These are phyloP conservation scores for Tetrahymena thermophila DNA, from an alignment of 73 alveolate genomes.

Conservation along the genomic window DNA sequence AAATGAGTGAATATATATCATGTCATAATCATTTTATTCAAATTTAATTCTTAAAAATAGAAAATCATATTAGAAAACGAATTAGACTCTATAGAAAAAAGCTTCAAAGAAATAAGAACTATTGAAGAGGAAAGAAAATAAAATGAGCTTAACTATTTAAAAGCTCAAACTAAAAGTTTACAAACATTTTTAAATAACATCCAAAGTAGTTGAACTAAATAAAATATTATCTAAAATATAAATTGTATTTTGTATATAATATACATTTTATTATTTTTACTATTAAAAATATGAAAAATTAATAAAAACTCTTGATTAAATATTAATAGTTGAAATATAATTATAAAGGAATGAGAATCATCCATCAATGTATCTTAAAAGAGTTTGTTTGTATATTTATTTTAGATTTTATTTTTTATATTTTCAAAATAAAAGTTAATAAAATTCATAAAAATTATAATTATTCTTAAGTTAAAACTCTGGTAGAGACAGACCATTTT, in stretches of 20 bases:
- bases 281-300: too few relatives aligned
- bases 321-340: too few relatives aligned
- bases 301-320: too few relatives aligned
- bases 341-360: too few relatives aligned
- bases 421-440: too few relatives aligned
- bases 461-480: too few relatives aligned
- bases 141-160: conserved; percentile 48
- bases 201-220: neutral
- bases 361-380: too few relatives aligned
- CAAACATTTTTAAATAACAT: conserved; percentile 49
- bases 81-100: conserved; percentile 50
- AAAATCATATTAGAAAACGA: conserved; percentile 59
- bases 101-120: conserved; percentile 54
- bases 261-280: neutral
- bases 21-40: neutral
- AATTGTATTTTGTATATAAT: neutral
- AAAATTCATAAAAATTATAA: too few relatives aligned
- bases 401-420: too few relatives aligned
- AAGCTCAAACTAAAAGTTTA: conserved; percentile 60
- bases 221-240: neutral
- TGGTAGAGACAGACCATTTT: too few relatives aligned
- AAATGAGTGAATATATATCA: too few relatives aligned
- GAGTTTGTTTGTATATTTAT: too few relatives aligned
- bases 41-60: conserved; percentile 11
- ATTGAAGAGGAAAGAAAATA: conserved; percentile 56